Evolutionary conservation across 441 rosid species (phyloP).

Genomic region (Euphorbia corollata): DNA sequence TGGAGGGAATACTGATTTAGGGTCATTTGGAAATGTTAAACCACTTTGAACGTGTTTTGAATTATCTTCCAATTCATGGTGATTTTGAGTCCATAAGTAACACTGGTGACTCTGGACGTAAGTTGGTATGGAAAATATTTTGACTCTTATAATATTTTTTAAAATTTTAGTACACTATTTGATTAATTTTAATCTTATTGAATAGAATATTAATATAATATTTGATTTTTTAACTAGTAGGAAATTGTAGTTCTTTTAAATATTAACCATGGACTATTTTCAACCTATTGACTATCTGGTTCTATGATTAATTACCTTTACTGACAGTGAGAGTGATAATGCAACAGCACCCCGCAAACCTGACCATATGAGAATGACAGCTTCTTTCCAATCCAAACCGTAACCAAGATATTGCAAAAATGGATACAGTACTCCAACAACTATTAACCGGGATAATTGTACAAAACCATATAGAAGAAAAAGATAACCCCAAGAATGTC

Average conservation of each 20-base stretch:
- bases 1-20: slow-evolving; percentile 6
- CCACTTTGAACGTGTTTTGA: not conserved
- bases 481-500: slow-evolving; percentile 67
- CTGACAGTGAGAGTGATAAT: slow-evolving; percentile 76
- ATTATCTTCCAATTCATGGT: not conserved
- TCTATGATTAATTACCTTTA: slow-evolving; percentile 53
- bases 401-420: slow-evolving; percentile 62
- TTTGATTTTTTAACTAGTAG: not conserved
- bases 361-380: slow-evolving; percentile 71
- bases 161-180: not conserved
- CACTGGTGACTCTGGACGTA: not conserved
- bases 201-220: not conserved
- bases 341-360: slow-evolving; percentile 96
- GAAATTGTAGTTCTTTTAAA: not conserved
- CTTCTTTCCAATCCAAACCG: slow-evolving; percentile 95
- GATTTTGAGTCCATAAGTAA: not conserved
- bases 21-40: not conserved
- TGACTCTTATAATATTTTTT: not conserved
- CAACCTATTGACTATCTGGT: slow-evolving; percentile 10
- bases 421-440: slow-evolving; percentile 61
- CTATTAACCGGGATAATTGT: slow-evolving; percentile 58
- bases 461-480: slow-evolving; percentile 63
- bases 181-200: not conserved
- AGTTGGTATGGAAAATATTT: not conserved
- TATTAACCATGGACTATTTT: no score